Conservation (phyloP, 2,329 filamentous ascomycete species). For the Colletotrichum sp. region DNA sequence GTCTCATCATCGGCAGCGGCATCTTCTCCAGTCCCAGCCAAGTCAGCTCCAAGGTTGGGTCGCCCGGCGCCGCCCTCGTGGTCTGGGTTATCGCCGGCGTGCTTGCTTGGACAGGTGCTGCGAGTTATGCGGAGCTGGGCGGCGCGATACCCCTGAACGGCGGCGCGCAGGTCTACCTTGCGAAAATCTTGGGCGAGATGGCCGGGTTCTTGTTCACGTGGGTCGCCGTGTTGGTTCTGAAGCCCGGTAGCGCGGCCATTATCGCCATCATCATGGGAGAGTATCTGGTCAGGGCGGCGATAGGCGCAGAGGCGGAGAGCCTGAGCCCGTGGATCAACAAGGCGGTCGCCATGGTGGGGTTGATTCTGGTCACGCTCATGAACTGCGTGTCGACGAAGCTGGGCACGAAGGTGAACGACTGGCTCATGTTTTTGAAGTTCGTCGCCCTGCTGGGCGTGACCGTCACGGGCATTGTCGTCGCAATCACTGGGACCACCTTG, state of each 20-base stretch:
- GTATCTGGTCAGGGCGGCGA: conserved; percentile 87
- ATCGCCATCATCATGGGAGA: conserved; percentile 98
- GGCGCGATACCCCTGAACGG: conserved; percentile 96
- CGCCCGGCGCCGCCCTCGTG: conserved; percentile 87
- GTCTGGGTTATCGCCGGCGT: conserved; percentile 92
- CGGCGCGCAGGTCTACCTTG: conserved; percentile 89
- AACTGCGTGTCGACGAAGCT: conserved; percentile 92
- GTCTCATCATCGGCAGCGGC: conserved; percentile 92
- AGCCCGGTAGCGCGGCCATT: conserved; percentile 92
- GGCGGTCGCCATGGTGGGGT: conserved; percentile 77
- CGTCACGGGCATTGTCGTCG: conserved; percentile 87
- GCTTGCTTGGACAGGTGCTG: conserved; percentile 93
- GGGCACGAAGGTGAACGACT: conserved; percentile 84
- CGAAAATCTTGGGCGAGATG: conserved; percentile 95
- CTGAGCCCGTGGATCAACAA: conserved; percentile 92
- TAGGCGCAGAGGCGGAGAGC: conserved; percentile 84
- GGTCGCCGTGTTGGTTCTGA: conserved; percentile 92
- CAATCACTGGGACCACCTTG: conserved; percentile 81
- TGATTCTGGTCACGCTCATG: conserved; percentile 78
- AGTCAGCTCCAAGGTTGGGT: conserved; percentile 90
- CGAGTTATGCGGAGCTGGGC: conserved; percentile 93
- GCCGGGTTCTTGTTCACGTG: conserved; percentile 95
- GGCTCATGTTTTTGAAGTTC: conserved; percentile 98
- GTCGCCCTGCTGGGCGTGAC: conserved; percentile 87
- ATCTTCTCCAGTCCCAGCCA: conserved; percentile 96